Evolutionary conservation across 495 filamentous ascomycete genomes (phyloP).

Genomic region (Penicillium waksmanii): DNA sequence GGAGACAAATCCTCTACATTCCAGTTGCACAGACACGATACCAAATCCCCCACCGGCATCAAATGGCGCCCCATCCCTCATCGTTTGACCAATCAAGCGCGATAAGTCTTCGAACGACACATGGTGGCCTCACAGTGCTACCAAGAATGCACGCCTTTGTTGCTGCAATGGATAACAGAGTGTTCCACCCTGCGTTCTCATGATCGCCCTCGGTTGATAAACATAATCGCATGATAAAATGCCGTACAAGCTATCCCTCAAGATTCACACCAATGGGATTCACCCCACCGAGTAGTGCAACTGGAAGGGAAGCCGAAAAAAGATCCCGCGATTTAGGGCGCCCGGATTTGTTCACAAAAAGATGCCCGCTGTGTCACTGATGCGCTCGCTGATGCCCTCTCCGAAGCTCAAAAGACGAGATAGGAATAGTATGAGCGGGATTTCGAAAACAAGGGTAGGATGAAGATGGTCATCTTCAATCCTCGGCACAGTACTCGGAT

Average conservation of each 20-base stretch:
- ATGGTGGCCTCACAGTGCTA: constrained; percentile 6
- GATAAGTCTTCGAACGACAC: constrained; percentile 21
- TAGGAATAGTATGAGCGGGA: constrained; percentile 25
- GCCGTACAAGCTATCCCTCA: constrained; percentile 7
- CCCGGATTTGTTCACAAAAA: constrained; percentile 8
- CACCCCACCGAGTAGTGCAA: constrained; percentile 28
- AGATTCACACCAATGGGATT: constrained; percentile 23
- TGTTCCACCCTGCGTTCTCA: constrained; percentile 14
- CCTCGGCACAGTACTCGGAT: constrained; percentile 43
- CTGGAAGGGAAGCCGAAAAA: background rate
- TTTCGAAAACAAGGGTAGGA: constrained; percentile 26
- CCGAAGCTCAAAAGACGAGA: constrained; percentile 31
- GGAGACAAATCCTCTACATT: background rate
- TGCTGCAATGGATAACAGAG: constrained; percentile 17
- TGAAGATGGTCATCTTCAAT: constrained; percentile 32
- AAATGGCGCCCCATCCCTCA: constrained; percentile 1
- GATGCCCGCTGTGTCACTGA: constrained; percentile 31
- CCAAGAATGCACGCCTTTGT: constrained; percentile 10
- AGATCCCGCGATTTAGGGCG: background rate
- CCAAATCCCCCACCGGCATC: background rate
- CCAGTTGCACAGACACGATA: background rate
- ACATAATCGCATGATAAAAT: constrained; percentile 2
- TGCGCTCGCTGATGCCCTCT: constrained; percentile 62
- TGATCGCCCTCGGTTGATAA: constrained; percentile 12
- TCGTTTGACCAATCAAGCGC: constrained; percentile 14